These are phyloP conservation scores for Sarocladiaceae sp. DNA, from an alignment of 2,329 filamentous ascomycete genomes.

Conservation along the genomic window DNA sequence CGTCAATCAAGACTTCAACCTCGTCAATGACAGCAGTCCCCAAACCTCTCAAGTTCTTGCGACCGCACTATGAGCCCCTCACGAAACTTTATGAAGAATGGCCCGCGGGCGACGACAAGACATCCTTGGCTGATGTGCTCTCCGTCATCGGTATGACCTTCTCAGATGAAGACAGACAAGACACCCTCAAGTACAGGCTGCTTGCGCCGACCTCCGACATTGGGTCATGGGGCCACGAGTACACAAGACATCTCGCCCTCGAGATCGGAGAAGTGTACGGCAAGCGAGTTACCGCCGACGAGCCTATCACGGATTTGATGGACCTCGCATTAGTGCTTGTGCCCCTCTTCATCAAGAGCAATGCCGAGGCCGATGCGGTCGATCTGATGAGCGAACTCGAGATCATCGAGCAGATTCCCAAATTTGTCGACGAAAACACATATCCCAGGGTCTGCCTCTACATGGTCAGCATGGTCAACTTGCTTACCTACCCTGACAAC, in stretches of 20 bases:
- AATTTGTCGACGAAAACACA: constrained; percentile 89
- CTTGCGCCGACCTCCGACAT: constrained; percentile 88
- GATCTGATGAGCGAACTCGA: constrained; percentile 96
- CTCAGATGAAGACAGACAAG: constrained; percentile 90
- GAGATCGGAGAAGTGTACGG: constrained; percentile 94
- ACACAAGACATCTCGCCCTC: constrained; percentile 88
- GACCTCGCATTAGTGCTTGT: constrained; percentile 80
- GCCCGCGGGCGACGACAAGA: constrained; percentile 79
- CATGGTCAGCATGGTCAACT: constrained; percentile 98
- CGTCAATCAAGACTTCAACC: constrained; percentile 96
- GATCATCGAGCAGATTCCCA: constrained; percentile 86
- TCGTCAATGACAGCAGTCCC: constrained; percentile 99
- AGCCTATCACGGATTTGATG: constrained; percentile 75
- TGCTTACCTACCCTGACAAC: constrained; percentile 96
- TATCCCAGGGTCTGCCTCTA: constrained; percentile 92
- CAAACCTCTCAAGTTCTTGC: constrained; percentile 94
- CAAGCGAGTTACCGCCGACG: constrained; percentile 79
- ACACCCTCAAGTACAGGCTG: constrained; percentile 92
- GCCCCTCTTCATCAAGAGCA: constrained; percentile 92
- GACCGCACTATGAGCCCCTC: constrained; percentile 90
- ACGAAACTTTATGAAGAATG: constrained; percentile 85
- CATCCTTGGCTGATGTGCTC: constrained; percentile 84
- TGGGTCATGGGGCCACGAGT: constrained; percentile 97
- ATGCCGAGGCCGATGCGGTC: constrained; percentile 95
- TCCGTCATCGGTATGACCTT: constrained; percentile 99